A percentile compares a stretch with the other conserved stretches of the same genome.
These are phyloP conservation scores for Saccharomycopsis javanensis DNA, from an alignment of 805 yeast species.

Conservation along the genomic window DNA sequence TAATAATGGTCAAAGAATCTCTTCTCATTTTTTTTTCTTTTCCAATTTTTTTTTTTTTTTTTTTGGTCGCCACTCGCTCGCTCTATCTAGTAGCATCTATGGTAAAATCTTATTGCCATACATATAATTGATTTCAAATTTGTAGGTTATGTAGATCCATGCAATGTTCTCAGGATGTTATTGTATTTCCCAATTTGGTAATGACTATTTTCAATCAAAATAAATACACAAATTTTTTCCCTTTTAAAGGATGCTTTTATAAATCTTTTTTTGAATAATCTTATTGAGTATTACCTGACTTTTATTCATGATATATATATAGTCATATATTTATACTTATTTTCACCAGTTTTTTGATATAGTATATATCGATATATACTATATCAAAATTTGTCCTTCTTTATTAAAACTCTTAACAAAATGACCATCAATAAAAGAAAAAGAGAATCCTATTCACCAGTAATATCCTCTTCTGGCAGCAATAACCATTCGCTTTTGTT, in stretches of 20 bases:
- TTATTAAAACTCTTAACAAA: neutral
- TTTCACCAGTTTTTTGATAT: no score
- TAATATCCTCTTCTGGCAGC: neutral
- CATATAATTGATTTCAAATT: neutral
- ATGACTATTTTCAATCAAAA: neutral
- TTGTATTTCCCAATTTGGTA: neutral
- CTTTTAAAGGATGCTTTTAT: no score
- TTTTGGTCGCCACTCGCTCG: neutral
- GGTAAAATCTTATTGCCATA: no score
- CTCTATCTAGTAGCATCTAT: neutral
- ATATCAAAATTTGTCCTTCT: neutral
- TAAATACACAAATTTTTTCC: neutral
- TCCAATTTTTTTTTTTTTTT: neutral
- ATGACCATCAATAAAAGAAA: slow-evolving; percentile 15
- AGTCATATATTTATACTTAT: no score
- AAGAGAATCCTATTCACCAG: slow-evolving; percentile 14
- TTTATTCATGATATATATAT: no score
- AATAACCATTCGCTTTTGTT: neutral
- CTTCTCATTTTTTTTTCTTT: no score
- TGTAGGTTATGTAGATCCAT: neutral
- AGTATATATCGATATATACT: neutral
- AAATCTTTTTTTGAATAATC: no score
- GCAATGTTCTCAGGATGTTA: neutral
- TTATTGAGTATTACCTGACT: no score
- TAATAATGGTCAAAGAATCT: no score